Percentiles rank a stretch among this genome's conserved stretches.
Conservation (phyloP, 257 asterid genomes). For the Solanum chaucha region DNA sequence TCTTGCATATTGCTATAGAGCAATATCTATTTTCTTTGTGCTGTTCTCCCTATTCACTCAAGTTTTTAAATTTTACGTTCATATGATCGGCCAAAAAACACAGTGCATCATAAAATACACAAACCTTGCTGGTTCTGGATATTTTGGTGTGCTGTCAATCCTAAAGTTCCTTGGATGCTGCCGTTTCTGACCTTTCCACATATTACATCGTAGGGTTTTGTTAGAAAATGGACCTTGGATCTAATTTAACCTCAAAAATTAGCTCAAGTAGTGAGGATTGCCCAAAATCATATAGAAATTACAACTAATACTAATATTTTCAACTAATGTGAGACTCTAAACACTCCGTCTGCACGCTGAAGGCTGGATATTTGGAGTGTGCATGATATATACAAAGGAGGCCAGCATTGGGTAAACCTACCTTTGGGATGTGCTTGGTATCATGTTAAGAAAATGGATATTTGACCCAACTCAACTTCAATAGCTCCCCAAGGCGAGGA, state of each 20-base stretch:
- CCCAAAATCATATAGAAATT: neutral
- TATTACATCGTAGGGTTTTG: neutral
- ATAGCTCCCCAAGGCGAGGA: neutral
- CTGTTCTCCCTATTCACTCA: neutral
- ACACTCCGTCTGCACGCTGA: neutral
- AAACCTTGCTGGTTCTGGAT: neutral
- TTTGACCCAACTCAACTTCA: neutral
- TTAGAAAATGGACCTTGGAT: neutral
- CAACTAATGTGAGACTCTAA: neutral
- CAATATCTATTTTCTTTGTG: neutral
- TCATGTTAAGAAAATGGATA: neutral
- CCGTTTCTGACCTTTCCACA: neutral
- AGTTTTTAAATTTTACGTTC: neutral
- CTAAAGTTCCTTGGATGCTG: neutral
- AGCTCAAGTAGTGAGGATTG: neutral
- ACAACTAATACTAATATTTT: neutral
- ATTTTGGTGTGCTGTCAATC: neutral
- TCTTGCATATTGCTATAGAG: neutral
- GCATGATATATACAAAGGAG: neutral
- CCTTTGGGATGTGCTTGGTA: neutral
- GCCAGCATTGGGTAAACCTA: neutral
- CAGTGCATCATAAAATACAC: neutral
- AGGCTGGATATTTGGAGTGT: neutral
- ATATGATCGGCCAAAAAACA: neutral
- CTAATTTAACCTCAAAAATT: neutral